Evolutionary conservation across 2,329 filamentous ascomycete genomes (phyloP).

Genomic region (Cladorrhinum sp.): DNA sequence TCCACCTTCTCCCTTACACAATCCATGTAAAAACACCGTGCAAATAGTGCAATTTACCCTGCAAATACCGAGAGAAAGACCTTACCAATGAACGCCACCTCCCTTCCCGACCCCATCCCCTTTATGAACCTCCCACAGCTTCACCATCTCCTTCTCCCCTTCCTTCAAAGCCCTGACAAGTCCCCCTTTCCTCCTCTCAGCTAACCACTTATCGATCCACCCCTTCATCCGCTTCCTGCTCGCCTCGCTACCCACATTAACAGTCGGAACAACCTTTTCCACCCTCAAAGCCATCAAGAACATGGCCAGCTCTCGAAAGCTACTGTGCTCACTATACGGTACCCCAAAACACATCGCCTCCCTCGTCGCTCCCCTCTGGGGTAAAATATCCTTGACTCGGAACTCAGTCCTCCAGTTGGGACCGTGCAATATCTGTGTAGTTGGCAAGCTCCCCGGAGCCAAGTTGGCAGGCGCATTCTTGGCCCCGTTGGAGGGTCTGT

Average conservation of each 20-base stretch:
- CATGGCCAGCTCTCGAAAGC: conserved; percentile 89
- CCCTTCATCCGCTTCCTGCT: conserved; percentile 59
- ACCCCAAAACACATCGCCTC: conserved; percentile 89
- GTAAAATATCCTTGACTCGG: conserved; percentile 66
- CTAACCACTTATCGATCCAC: conserved; percentile 63
- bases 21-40: too few species aligned
- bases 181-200: conserved; percentile 56
- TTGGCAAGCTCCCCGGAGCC: conserved; percentile 49
- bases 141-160: conserved; percentile 36
- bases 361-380: conserved; percentile 78
- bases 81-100: conserved; percentile 41
- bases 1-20: too few species aligned
- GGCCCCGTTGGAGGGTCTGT: conserved; percentile 57
- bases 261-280: conserved; percentile 87
- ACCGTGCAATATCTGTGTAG: conserved; percentile 51
- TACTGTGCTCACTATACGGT: conserved; percentile 93
- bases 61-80: neutral
- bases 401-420: conserved; percentile 76
- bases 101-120: conserved; percentile 35
- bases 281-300: conserved; percentile 87
- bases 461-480: conserved; percentile 38
- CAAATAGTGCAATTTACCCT: too few species aligned
- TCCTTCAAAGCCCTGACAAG: conserved; percentile 46
- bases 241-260: conserved; percentile 69
- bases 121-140: conserved; percentile 39